Conservation (phyloP, 106 monocot species). For the Acorus gramineus region DNA sequence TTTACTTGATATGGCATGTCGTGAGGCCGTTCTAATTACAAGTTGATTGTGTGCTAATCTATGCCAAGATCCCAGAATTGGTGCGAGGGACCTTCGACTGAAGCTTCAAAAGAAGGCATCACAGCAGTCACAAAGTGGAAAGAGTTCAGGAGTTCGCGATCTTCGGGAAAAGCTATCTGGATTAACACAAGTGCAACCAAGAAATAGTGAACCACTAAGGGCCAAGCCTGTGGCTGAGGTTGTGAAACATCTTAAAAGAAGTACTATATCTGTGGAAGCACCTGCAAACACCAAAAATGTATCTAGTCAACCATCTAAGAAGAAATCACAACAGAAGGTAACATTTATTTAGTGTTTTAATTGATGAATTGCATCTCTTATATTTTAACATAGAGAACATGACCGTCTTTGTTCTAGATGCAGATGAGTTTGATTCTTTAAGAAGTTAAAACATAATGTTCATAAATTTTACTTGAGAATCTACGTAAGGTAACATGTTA, state of each 20-base stretch:
- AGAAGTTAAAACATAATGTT: too few species aligned
- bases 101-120: constrained; percentile 52
- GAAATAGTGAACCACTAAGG: constrained; percentile 26
- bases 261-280: constrained; percentile 9
- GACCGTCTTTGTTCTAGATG: too few species aligned
- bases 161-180: constrained; percentile 82
- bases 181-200: constrained; percentile 21
- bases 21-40: not conserved
- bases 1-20: constrained; percentile 7
- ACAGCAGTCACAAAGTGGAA: constrained; percentile 31
- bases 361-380: not conserved
- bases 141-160: constrained; percentile 41
- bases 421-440: too few species aligned
- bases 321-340: constrained; percentile 38
- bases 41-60: too few species aligned
- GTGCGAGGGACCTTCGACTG: constrained; percentile 44
- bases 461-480: too few species aligned
- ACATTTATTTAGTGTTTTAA: not conserved
- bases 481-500: too few species aligned
- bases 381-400: not conserved
- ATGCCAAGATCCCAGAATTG: constrained; percentile 28
- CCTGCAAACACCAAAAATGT: constrained; percentile 21
- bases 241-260: constrained; percentile 20
- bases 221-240: constrained; percentile 14
- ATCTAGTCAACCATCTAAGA: constrained; percentile 17